These are phyloP conservation scores for Ogataea salicorniae DNA, from an alignment of 805 yeast species.

Conservation along the genomic window DNA sequence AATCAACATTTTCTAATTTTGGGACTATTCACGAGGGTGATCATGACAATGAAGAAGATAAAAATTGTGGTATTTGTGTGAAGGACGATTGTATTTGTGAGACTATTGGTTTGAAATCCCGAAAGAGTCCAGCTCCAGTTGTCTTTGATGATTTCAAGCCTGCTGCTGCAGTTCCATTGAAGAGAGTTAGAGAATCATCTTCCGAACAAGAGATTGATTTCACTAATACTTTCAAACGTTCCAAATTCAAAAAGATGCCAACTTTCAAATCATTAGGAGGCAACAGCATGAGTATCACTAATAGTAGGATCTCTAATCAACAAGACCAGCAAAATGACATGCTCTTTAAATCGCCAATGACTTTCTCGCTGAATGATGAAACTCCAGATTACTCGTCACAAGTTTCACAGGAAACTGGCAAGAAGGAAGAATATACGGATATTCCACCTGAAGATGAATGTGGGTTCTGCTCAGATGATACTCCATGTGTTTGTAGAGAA, in stretches of 20 bases:
- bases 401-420: slow-evolving; percentile 14
- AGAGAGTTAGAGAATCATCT: slow-evolving; percentile 27
- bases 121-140: slow-evolving; percentile 2
- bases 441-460: slow-evolving; percentile 59
- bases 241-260: slow-evolving; percentile 24
- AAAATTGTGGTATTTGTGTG: slow-evolving; percentile 59
- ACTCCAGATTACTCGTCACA: slow-evolving; percentile 10
- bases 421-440: slow-evolving; percentile 37
- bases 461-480: slow-evolving; percentile 89
- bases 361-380: slow-evolving; percentile 12
- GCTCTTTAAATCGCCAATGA: slow-evolving; percentile 22
- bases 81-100: slow-evolving; percentile 70
- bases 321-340: slow-evolving; percentile 17
- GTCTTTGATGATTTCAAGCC: slow-evolving; percentile 40
- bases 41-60: slow-evolving; percentile 13
- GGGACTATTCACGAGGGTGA: neutral
- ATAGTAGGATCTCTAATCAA: neutral
- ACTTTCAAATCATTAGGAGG: slow-evolving; percentile 22
- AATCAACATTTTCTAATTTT: neutral
- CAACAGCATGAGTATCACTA: neutral
- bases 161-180: slow-evolving; percentile 61
- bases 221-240: slow-evolving; percentile 37
- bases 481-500: slow-evolving; percentile 90
- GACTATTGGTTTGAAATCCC: slow-evolving; percentile 38
- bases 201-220: slow-evolving; percentile 46